A percentile compares a stretch with the other conserved stretches of the same genome.
Conservation (phyloP, 495 filamentous ascomycete species). For the Podospora didyma region DNA sequence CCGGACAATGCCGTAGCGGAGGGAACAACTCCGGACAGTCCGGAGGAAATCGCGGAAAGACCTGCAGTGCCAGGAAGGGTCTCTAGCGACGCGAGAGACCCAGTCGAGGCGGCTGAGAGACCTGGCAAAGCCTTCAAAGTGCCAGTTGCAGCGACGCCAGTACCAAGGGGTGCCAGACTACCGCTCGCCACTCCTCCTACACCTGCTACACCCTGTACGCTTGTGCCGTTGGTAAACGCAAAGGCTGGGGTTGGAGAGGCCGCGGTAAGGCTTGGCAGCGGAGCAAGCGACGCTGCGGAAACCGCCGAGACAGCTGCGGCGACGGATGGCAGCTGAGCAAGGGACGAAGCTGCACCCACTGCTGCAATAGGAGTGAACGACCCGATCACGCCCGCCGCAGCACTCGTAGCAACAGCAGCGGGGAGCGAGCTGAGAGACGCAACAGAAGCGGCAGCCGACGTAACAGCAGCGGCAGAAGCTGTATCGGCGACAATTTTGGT, state of each 20-base stretch:
- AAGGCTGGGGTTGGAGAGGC: background rate
- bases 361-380: slow-evolving; percentile 10
- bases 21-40: too few species aligned
- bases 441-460: background rate
- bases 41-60: background rate
- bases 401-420: background rate
- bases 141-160: background rate
- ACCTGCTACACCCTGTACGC: background rate
- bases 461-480: background rate
- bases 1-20: background rate
- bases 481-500: background rate
- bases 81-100: background rate
- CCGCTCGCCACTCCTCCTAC: background rate
- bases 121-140: slow-evolving; percentile 1
- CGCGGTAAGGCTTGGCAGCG: background rate
- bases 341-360: background rate
- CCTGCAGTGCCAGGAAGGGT: slow-evolving; percentile 1
- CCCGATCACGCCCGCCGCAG: background rate
- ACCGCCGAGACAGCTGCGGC: background rate
- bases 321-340: background rate
- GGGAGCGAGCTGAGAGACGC: background rate
- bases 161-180: background rate
- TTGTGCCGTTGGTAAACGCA: slow-evolving; percentile 1
- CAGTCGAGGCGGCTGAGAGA: background rate
- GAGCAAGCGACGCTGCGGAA: background rate